Percentiles rank a stretch among this genome's conserved stretches.
Evolutionary conservation across 2,329 filamentous ascomycete genomes (phyloP).

Genomic region (Fusarium sp.): DNA sequence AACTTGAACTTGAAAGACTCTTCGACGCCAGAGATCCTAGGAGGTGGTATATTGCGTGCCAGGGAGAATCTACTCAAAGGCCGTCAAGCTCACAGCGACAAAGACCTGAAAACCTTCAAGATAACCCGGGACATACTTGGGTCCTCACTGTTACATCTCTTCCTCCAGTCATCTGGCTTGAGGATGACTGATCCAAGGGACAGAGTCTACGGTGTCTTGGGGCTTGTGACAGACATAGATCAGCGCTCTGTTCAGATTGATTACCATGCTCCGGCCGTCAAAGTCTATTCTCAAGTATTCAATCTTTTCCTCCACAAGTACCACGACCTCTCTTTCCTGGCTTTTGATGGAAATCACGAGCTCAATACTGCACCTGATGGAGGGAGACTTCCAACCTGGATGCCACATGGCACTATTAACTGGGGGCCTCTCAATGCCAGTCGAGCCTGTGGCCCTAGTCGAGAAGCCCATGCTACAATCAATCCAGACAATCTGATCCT

Average conservation of each 20-base stretch:
- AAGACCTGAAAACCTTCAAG: neutral
- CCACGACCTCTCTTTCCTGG: neutral
- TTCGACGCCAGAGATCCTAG: neutral
- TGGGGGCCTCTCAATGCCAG: neutral
- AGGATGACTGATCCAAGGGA: slow-evolving; percentile 6
- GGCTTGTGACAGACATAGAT: neutral
- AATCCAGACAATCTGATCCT: neutral
- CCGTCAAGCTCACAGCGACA: neutral
- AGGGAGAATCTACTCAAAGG: neutral
- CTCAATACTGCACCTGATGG: neutral
- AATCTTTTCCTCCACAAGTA: neutral
- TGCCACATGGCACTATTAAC: neutral
- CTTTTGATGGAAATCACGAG: neutral
- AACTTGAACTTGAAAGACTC: neutral
- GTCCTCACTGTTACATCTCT: slow-evolving; percentile 6
- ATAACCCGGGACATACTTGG: neutral
- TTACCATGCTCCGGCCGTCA: neutral
- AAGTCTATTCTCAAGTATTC: slow-evolving; percentile 2
- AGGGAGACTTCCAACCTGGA: neutral
- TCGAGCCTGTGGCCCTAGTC: neutral
- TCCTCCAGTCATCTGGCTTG: neutral
- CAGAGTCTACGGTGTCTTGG: slow-evolving; percentile 13
- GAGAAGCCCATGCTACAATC: neutral
- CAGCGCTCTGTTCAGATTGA: neutral
- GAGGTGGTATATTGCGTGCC: slow-evolving; percentile 3